Conservation (phyloP, 176 grass and related monocot species). For the Avena atlantica region DNA sequence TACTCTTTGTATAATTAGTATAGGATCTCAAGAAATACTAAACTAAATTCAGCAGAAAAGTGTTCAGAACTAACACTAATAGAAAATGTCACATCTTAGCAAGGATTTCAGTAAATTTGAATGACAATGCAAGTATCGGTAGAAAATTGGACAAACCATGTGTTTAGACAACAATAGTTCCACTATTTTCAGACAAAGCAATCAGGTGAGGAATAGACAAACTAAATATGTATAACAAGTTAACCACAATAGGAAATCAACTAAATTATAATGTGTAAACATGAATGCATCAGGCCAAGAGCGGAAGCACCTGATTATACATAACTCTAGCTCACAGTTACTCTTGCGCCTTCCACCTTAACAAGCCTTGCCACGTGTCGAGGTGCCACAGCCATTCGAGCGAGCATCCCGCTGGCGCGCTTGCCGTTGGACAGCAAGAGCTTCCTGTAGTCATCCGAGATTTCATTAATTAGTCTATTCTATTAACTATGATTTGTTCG, state of each 20-base stretch:
- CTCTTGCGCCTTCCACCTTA: too few species aligned
- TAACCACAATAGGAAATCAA: background rate
- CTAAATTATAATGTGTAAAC: background rate
- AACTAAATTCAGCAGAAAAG: too few species aligned
- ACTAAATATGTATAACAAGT: background rate
- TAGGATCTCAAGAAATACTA: too few species aligned
- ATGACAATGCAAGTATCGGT: background rate
- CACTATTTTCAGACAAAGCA: background rate
- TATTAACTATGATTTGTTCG: slow-evolving; percentile 42
- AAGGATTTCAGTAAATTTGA: background rate
- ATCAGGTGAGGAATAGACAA: background rate
- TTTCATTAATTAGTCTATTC: too few species aligned
- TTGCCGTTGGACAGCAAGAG: too few species aligned
- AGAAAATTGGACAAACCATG: slow-evolving; percentile 1
- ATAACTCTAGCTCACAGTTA: background rate
- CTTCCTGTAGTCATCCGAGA: too few species aligned
- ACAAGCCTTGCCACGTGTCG: too few species aligned
- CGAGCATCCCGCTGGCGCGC: too few species aligned
- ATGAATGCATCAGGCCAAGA: background rate
- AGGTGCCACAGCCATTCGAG: too few species aligned
- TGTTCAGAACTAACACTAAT: too few species aligned
- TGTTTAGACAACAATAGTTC: background rate
- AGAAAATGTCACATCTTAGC: background rate
- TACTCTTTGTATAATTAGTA: too few species aligned
- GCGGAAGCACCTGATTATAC: background rate